phyloP scores from a whole-genome alignment of 306 rosid species.

The Vachellia pachyceras region DNA sequence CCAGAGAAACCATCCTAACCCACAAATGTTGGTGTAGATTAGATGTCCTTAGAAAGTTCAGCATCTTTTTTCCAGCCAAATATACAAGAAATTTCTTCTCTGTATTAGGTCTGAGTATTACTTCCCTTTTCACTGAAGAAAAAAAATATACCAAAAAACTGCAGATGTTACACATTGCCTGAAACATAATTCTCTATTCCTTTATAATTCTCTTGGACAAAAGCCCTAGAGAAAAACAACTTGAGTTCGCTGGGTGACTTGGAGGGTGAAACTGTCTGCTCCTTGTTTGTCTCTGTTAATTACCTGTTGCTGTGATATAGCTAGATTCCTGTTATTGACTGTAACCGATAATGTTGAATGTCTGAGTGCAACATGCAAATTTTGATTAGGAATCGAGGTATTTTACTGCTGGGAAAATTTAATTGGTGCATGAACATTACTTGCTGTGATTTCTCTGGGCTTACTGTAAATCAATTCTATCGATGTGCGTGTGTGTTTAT shows the following conservation, averaged over 20 bases:
- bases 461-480: neutral
- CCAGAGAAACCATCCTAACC: neutral
- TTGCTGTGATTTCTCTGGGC: neutral
- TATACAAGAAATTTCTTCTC: neutral
- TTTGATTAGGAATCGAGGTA: conserved; percentile 2
- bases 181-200: neutral
- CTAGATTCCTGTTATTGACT: neutral
- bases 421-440: neutral
- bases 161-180: neutral
- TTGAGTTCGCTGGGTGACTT: neutral
- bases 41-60: neutral
- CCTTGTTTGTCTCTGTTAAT: neutral
- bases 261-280: conserved; percentile 5
- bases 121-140: neutral
- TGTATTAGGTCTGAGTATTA: neutral
- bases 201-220: neutral
- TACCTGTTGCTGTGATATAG: neutral
- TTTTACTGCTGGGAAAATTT: neutral
- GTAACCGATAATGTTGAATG: neutral
- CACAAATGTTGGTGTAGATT: neutral
- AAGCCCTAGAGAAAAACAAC: neutral
- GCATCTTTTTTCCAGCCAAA: neutral
- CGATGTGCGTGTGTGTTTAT: neutral
- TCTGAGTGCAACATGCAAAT: neutral
- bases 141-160: neutral